Evolutionary conservation across 73 alveolate genomes (phyloP).

Genomic region (Breviolum minutum): DNA sequence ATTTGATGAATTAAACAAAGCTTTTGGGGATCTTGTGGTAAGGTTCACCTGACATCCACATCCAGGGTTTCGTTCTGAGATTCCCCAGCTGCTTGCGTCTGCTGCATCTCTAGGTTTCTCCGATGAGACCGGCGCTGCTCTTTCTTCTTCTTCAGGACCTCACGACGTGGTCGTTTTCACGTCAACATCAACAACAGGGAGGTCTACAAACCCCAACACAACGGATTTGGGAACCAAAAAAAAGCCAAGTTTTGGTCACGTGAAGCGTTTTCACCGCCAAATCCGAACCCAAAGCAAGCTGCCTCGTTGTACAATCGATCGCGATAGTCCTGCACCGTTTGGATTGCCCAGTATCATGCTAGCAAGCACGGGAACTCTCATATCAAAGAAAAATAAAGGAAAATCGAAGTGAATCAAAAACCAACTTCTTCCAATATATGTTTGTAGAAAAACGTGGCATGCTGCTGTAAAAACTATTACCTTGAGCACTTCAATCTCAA

Average conservation of each 20-base stretch:
- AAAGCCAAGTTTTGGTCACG: neutral
- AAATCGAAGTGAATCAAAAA: too few relatives aligned
- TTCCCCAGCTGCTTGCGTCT: neutral
- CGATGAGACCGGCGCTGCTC: slow-evolving; percentile 94
- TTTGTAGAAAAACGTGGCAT: too few relatives aligned
- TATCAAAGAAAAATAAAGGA: too few relatives aligned
- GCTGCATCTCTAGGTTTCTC: slow-evolving; percentile 92
- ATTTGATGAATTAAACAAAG: neutral
- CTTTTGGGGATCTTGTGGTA: neutral
- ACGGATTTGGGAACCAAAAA: neutral
- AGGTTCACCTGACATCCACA: neutral
- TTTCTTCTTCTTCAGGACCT: slow-evolving; percentile 96
- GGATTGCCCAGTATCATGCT: too few relatives aligned
- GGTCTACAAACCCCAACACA: neutral
- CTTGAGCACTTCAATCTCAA: too few relatives aligned
- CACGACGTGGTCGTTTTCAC: neutral
- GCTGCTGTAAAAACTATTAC: too few relatives aligned
- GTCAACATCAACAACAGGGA: too few relatives aligned
- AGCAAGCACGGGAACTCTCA: too few relatives aligned
- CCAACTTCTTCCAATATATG: too few relatives aligned
- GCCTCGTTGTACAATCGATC: slow-evolving; percentile 97
- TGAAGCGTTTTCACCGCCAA: neutral
- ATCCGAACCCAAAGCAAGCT: neutral
- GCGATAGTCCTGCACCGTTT: slow-evolving; percentile 96
- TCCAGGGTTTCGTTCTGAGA: neutral